Base-by-base conservation (phyloP, 78 protist genomes). In the Cavenderia fasciculata region DNA sequence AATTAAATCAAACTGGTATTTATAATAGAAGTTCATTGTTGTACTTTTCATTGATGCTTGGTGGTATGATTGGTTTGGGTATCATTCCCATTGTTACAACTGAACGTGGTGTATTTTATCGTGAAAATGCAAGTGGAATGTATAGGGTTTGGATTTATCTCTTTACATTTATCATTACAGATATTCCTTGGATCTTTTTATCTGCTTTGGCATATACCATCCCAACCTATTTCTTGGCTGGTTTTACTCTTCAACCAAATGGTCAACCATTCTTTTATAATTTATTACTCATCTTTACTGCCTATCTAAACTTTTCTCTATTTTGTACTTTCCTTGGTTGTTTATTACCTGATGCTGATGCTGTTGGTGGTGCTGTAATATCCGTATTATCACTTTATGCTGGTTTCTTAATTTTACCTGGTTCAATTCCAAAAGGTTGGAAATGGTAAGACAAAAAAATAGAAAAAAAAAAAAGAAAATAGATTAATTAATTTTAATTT, bases 41-140 rank as follows among this genome's bases (percentile, higher is more conserved):
- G 1, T 89, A 79, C 79, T 89, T 78, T 43, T 68, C 59, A 6
- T 12, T 47, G 11, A 38, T 56, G 59, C 56, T 59, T 43, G 85
- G 68, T 57, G 75, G 85, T 69, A 74, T 86, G 77, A 54, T 74
- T n/a, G 72, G 46, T 12, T 11, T 86, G 11, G 21, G 62, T 8
- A 34, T 57, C 2, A 40, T 86, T 19, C 93, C 93, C 19, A 31
- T 62, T 6, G 46, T 74, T 11, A 11, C 23, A 0, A 29, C 25
- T 2, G 93, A 74, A 38, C 71, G 93, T 43, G 85, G 79, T 69
- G 72, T 86, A 21, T 86, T 74, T 62, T 63, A 63, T 46, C 72
- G 77, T 52, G 93, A 86, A 38, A 71, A 69, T 56, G 12, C 85
- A 0, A 40, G 68, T 2, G 40, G 63, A 10, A 44, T 69, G 66